These are phyloP conservation scores for Helicosporidium sp. DNA, from an alignment of 139 green algal genomes.

Conservation along the genomic window DNA sequence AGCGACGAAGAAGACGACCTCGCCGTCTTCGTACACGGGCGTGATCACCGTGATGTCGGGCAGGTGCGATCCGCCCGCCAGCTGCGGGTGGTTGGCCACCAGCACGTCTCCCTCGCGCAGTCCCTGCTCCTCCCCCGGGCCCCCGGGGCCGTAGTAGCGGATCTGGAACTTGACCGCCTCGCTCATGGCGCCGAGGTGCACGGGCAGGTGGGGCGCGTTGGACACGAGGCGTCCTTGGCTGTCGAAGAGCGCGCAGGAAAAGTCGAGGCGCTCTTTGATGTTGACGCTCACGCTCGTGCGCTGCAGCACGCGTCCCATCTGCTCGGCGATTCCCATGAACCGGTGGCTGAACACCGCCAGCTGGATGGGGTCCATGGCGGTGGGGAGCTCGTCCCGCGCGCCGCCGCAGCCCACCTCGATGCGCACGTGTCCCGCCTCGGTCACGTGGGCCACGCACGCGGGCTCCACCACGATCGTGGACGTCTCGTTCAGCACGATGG, in stretches of 20 bases:
- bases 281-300: conserved; percentile 82
- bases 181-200: conserved; percentile 92
- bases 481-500: conserved; percentile 82
- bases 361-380: conserved; percentile 64
- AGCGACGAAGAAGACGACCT: conserved; percentile 88
- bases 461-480: conserved; percentile 84
- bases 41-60: conserved; percentile 98
- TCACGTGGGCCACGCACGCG: conserved; percentile 53
- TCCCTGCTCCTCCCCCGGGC: conserved; percentile 11
- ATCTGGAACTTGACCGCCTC: conserved; percentile 80
- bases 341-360: conserved; percentile 89
- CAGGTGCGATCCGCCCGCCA: conserved; percentile 79
- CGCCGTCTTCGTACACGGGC: conserved; percentile 53
- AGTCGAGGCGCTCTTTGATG: conserved; percentile 98
- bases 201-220: conserved; percentile 91
- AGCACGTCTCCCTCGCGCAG: conserved; percentile 69
- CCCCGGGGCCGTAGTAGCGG: conserved; percentile 16
- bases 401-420: conserved; percentile 45
- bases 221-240: conserved; percentile 60
- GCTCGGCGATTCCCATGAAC: conserved; percentile 98
- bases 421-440: conserved; percentile 46
- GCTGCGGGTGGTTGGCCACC: conserved; percentile 79
- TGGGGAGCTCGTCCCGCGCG: not conserved
- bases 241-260: conserved; percentile 80
- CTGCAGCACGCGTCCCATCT: conserved; percentile 92